Conservation (phyloP, 345 rosid species). For the Cardamine resedifolia region DNA sequence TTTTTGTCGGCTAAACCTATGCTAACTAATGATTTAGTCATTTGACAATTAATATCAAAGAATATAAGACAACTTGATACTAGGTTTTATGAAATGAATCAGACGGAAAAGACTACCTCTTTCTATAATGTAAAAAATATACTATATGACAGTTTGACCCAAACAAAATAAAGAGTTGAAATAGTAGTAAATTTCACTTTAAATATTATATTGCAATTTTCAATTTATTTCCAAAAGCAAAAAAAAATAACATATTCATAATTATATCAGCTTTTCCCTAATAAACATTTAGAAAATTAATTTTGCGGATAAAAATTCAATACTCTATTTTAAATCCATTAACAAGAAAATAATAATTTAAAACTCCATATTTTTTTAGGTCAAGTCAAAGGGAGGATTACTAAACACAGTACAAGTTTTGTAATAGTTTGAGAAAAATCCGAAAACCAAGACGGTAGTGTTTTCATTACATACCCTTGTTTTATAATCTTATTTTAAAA, state of each 20-base stretch:
- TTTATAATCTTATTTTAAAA: too few species aligned
- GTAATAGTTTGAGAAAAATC: neutral
- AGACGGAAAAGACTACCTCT: neutral
- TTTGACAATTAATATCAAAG: neutral
- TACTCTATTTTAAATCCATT: neutral
- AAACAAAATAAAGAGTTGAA: neutral
- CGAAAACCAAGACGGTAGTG: conserved; percentile 16
- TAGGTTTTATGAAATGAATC: neutral
- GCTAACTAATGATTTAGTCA: neutral
- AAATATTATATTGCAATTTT: neutral
- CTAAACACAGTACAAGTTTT: neutral
- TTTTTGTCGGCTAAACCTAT: neutral
- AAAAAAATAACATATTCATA: neutral
- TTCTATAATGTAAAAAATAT: neutral
- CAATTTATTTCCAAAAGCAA: neutral
- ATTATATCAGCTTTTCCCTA: neutral
- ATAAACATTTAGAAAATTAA: too few species aligned
- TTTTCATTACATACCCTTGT: too few species aligned
- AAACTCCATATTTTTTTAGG: neutral
- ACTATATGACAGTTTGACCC: neutral
- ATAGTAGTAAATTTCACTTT: neutral
- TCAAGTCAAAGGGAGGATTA: neutral
- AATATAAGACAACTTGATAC: neutral
- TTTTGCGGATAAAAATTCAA: neutral
- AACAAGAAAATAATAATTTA: neutral